Conservation (phyloP, 2,329 filamentous ascomycete genomes). For the Biscogniauxia mediterranea region DNA sequence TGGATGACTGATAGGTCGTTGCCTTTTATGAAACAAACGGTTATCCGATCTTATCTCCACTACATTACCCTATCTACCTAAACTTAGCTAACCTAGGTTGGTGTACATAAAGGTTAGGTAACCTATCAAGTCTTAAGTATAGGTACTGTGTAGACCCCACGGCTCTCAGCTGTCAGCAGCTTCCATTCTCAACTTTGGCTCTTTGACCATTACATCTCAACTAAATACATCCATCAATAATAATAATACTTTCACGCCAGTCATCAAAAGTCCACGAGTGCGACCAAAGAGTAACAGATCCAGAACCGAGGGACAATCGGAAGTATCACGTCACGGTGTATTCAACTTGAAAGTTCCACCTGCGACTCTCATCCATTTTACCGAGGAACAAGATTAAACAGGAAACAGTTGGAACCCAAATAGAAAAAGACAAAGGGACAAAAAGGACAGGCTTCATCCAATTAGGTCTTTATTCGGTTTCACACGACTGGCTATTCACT, state of each 20-base stretch:
- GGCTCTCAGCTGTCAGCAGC: not conserved
- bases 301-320: not conserved
- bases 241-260: too few relatives aligned
- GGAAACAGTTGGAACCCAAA: too few relatives aligned
- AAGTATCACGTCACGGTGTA: not conserved
- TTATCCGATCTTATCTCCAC: not conserved
- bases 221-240: not conserved
- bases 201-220: not conserved
- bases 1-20: too few relatives aligned
- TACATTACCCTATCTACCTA: too few relatives aligned
- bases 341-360: too few relatives aligned
- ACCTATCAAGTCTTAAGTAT: too few relatives aligned
- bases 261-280: not conserved
- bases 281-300: not conserved
- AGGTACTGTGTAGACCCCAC: not conserved
- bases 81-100: too few relatives aligned
- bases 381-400: too few relatives aligned
- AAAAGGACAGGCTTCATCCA: not conserved
- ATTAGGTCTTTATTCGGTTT: not conserved
- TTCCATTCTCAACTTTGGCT: not conserved
- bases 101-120: too few relatives aligned
- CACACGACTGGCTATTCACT: not conserved
- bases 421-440: too few relatives aligned
- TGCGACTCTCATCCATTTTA: too few relatives aligned
- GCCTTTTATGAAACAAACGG: too few relatives aligned